These are phyloP conservation scores for Globisporangium alternatum DNA, from an alignment of 352 stramenopile genomes.

Conservation along the genomic window DNA sequence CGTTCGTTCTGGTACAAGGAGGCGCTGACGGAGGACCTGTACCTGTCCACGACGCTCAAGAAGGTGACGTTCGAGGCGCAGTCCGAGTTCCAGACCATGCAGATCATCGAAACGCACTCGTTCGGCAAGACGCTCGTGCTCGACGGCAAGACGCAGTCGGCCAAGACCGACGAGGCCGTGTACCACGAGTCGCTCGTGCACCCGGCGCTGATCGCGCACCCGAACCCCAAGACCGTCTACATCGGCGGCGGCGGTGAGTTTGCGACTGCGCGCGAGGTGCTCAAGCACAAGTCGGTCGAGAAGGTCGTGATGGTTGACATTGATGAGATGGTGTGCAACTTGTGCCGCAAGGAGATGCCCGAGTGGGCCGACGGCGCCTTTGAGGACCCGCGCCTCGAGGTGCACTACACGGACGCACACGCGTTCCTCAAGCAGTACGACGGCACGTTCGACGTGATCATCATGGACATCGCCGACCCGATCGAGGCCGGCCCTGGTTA, in stretches of 20 bases:
- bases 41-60: slow-evolving; percentile 88
- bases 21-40: slow-evolving; percentile 86
- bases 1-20: slow-evolving; percentile 87
- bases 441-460: slow-evolving; percentile 91
- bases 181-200: slow-evolving; percentile 97
- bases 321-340: slow-evolving; percentile 91
- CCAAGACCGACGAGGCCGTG: slow-evolving; percentile 92
- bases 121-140: slow-evolving; percentile 95
- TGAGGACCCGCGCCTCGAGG: slow-evolving; percentile 89
- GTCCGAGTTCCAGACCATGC: slow-evolving; percentile 91
- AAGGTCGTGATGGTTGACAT: slow-evolving; percentile 96
- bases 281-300: slow-evolving; percentile 92
- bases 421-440: slow-evolving; percentile 86
- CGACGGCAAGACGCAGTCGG: slow-evolving; percentile 94
- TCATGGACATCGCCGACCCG: slow-evolving; percentile 95
- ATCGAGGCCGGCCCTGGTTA: slow-evolving; percentile 93
- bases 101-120: slow-evolving; percentile 91
- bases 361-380: slow-evolving; percentile 90
- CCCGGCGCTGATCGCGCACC: slow-evolving; percentile 87
- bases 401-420: slow-evolving; percentile 91
- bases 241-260: slow-evolving; percentile 93
- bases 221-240: slow-evolving; percentile 88
- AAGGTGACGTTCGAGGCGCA: slow-evolving; percentile 82
- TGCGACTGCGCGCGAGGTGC: slow-evolving; percentile 90
- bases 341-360: slow-evolving; percentile 92